Base-by-base conservation (phyloP, 257 asterid species). In the Misopates orontium region DNA sequence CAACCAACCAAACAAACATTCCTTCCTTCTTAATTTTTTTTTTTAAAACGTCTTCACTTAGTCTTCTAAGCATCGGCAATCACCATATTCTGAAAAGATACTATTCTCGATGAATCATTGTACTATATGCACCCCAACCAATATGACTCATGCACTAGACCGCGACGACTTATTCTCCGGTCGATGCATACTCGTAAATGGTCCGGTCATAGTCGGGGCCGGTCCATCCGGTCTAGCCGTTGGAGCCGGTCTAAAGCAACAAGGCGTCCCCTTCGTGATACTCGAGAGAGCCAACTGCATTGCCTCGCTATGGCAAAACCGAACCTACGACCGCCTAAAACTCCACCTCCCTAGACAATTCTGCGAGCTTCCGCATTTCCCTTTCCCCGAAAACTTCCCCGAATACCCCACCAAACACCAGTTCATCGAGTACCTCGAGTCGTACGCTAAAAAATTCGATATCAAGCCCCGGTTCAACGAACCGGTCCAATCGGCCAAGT, bases 221-320 rank as follows among this genome's bases (percentile, higher is more conserved):
- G 98, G 98, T 5, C 98, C 98, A 0, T 87, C 98, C 0, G 98
- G 97, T 2, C 67, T 93, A 17, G 96, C 97, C 2, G 94, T 93
- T 14, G 95, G 75, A 0, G 98, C 96, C 0, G 96, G 95, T 47
- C 94, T 93, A 13, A 80, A 77, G 66, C 79, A 73, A 23, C 89
- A 82, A 72, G 91, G 94, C 20, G 97, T 93, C 4, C 97, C 98
- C 3, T 93, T 87, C 63, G 80, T 93, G 36, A 73, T 93, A 19
- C 88, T 93, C 8, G 98, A 93, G 44, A 53, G 91, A 28, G 86
- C 96, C 48, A 74, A 68, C 83, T 93, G 98, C 96, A 90, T 93
- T 85, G 98, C 95, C 64, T 84, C 98, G 8, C 70, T 93, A 3
- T 93, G 98, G 98, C 81, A 87, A 41, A 79, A 79, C 78, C 65